These are phyloP conservation scores for Globisporangium nagaii DNA, from an alignment of 352 stramenopile genomes.

Conservation along the genomic window DNA sequence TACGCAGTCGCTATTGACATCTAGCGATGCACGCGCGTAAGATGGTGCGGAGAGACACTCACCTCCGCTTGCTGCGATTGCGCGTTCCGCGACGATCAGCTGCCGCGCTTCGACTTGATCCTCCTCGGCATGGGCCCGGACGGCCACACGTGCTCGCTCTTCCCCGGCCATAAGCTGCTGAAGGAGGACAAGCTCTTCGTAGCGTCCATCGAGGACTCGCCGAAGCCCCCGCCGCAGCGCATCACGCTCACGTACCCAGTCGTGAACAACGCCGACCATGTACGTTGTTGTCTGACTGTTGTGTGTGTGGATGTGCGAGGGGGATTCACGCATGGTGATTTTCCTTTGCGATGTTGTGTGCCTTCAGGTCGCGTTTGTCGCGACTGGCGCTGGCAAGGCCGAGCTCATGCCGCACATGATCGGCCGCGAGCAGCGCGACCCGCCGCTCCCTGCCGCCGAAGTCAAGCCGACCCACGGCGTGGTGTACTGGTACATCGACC, in stretches of 20 bases:
- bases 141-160: conserved; percentile 98
- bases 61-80: background rate
- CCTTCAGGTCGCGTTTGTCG: conserved; percentile 86
- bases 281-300: conserved; percentile 27
- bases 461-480: conserved; percentile 67
- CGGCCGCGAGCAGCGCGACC: conserved; percentile 50
- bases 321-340: background rate
- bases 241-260: conserved; percentile 97
- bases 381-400: conserved; percentile 84
- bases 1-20: conserved; percentile 5
- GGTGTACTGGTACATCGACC: conserved; percentile 85
- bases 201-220: conserved; percentile 95
- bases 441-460: conserved; percentile 61
- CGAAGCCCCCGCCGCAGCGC: conserved; percentile 94
- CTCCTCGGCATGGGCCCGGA: conserved; percentile 97
- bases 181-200: conserved; percentile 83
- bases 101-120: conserved; percentile 92
- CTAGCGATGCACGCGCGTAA: too few species aligned
- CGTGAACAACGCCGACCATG: conserved; percentile 87
- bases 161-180: conserved; percentile 93
- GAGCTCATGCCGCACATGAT: conserved; percentile 84
- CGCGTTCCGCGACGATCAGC: conserved; percentile 17
- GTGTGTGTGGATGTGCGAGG: background rate
- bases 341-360: background rate
- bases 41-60: too few species aligned